Evolutionary conservation across 2,329 filamentous ascomycete genomes (phyloP).

Genomic region (Nemania sp.): DNA sequence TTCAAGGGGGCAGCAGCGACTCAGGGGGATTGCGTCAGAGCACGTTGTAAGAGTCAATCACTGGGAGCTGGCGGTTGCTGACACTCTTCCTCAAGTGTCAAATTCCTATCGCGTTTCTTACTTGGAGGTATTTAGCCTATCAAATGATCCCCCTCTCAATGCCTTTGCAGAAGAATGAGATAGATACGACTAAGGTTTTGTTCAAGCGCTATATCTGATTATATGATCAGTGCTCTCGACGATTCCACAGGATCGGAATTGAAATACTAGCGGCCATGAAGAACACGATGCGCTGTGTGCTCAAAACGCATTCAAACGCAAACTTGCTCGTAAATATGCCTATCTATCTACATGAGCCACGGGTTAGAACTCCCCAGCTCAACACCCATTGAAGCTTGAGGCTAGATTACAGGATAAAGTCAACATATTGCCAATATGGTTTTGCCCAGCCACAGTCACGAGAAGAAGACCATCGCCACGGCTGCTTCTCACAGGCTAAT

Average conservation of each 20-base stretch:
- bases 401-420: slow-evolving; percentile 21
- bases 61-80: background rate
- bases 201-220: too few relatives aligned
- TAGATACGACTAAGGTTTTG: too few relatives aligned
- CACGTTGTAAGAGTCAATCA: slow-evolving; percentile 9
- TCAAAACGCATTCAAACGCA: background rate
- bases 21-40: background rate
- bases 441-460: slow-evolving; percentile 4
- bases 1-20: background rate
- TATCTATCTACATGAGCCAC: too few relatives aligned
- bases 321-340: background rate
- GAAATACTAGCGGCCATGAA: background rate
- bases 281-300: background rate
- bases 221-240: background rate
- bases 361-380: background rate
- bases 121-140: too few relatives aligned
- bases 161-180: too few relatives aligned
- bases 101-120: too few relatives aligned
- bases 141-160: too few relatives aligned
- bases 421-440: slow-evolving; percentile 9
- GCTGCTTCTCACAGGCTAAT: slow-evolving; percentile 34
- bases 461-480: slow-evolving; percentile 27
- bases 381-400: background rate
- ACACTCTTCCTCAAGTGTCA: too few relatives aligned
- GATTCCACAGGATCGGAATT: background rate